Base-by-base conservation (phyloP, 2,329 filamentous ascomycete genomes). In the Talaromyces marneffei region DNA sequence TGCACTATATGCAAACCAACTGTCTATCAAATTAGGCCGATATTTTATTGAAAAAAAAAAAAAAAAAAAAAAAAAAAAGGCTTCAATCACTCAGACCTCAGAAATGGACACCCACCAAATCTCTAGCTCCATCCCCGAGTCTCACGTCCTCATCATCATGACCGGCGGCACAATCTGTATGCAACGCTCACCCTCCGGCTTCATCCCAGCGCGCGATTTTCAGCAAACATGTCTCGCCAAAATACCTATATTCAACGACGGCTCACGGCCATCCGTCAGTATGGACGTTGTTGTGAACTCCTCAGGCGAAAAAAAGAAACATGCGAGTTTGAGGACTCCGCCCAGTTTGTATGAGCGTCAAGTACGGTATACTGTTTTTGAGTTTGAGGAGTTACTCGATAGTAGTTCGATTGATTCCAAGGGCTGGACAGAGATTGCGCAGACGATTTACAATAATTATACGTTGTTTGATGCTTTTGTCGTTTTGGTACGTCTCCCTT, bases 401-500 rank as follows among this genome's bases (percentile, higher is more conserved):
- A 95, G 91, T 64, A 93, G 89, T 72, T 94, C 90, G 59, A 96
- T 96, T 73, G 90, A 92, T 63, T 90, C 91, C 18, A 83, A 85
- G 46, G 91, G 91, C 62, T 96, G 91, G 92, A 87, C 89, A 10
- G 85, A 91, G 71, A 94, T 96, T 71, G 91, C 92, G 0, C 78
- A 82, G 56, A 85, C 88, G n/a, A 85, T 96, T 66, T 83, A 86
- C 67, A 85, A 88, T 65, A 97, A 97, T 75, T 96, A 96, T 74
- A 87, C 87, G 65, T 82, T 91, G 0, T 97, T 92, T 70, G 92
- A 96, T 73, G 91, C 90, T 20, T 96, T 96, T 71, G 91, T 96
- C 23, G 87, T 96, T 42, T 85, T 96, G 35, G 60, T 62, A 25
- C 5, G 55, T 46, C 18, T 20, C 2, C 12, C n/a, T 10, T 12